Base-by-base conservation (phyloP, 2,329 filamentous ascomycete species). In the Botryosphaeria agaves region DNA sequence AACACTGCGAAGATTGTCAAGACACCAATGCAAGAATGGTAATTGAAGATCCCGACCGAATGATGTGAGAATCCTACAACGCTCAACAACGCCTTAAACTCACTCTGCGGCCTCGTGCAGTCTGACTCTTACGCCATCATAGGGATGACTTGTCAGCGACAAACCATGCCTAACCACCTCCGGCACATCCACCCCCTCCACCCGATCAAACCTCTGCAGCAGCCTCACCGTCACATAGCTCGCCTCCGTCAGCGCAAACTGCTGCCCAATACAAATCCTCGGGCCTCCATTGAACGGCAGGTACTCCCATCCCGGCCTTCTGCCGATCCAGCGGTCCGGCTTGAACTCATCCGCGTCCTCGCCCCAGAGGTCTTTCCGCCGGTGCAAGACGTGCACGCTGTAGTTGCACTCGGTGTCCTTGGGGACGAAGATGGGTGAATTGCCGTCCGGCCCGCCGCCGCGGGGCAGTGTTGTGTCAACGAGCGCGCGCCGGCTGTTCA, bases 401-500 rank as follows among this genome's bases (percentile, higher is more conserved):
- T 61, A 65, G 17, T 46, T 47, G 24, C 66, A 54, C 3, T 46
- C 38, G 3, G 53, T 53, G 11, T 65, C 64, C 33, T 61, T 61
- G 6, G 45, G 48, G 4, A 71, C 52, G 34, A 64, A 61, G 8
- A 72, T 39, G 0, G 66, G 65, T 1, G 55, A 49, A 11, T 46
- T 48, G 21, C 62, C 57, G 29, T 66, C 56, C 17, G 57, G 42
- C 7, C 66, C 55, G 39, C 66, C 58, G 34, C 63, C 56, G 18
- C 56, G 44, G 18, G 67, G 67, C 0, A 72, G 49, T 2, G 59
- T 48, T 3, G 64, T 66, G 43, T 69, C 61, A 19, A 48, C 47
- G 7, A 53, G 46, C 2, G 66, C 63, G 15, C 46, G 41, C 33
- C 69, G 59, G n/a, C 50, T 51, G 44, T 73, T 72, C 18, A 55